Evolutionary conservation across 2,329 filamentous ascomycete genomes (phyloP).

Genomic region (Cordyceps farinosa): DNA sequence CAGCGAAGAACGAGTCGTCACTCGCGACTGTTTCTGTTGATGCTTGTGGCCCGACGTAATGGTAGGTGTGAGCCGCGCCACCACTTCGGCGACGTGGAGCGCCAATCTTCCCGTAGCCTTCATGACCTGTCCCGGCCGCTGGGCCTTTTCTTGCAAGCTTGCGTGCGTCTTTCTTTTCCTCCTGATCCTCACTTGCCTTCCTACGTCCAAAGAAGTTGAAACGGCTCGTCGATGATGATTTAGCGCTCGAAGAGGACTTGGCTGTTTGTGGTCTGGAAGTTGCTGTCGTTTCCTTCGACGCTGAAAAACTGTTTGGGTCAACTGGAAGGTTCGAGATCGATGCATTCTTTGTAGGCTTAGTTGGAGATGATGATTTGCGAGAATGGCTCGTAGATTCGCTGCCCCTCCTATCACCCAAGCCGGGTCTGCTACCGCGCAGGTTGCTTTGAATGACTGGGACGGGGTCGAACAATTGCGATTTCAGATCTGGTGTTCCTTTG

Average conservation of each 20-base stretch:
- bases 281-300: not conserved
- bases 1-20: constrained; percentile 55
- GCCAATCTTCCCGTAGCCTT: constrained; percentile 71
- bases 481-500: constrained; percentile 62
- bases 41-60: constrained; percentile 40
- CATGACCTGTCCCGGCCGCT: constrained; percentile 87
- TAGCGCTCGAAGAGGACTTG: constrained; percentile 51
- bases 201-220: constrained; percentile 77
- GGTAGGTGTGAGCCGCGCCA: constrained; percentile 48
- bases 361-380: constrained; percentile 29
- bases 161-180: constrained; percentile 23
- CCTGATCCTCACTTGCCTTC: constrained; percentile 56
- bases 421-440: constrained; percentile 44
- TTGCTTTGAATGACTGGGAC: constrained; percentile 61
- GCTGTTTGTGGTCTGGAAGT: constrained; percentile 9
- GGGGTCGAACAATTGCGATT: constrained; percentile 50
- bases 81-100: constrained; percentile 60
- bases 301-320: not conserved
- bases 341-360: constrained; percentile 27
- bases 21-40: constrained; percentile 51
- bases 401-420: constrained; percentile 43
- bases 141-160: constrained; percentile 69
- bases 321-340: constrained; percentile 32
- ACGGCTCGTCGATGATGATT: constrained; percentile 55
- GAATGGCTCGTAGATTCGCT: constrained; percentile 35